These are phyloP conservation scores for Spinellus fusiger DNA, from an alignment of 192 early-diverging fungal species.

Conservation along the genomic window DNA sequence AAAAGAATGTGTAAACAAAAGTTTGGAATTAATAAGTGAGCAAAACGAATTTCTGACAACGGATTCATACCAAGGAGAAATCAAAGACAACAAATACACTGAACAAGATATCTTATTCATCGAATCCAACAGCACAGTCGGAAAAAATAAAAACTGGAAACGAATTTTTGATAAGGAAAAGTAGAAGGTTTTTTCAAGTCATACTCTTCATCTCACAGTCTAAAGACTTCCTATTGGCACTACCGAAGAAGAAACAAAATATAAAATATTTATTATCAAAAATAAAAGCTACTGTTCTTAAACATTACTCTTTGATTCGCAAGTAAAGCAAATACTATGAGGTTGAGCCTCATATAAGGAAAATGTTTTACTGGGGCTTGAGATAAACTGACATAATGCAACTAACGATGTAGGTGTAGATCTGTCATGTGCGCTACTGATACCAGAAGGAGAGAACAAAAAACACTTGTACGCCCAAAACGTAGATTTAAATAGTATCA, in stretches of 20 bases:
- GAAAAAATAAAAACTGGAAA: constrained; percentile 6
- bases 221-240: neutral
- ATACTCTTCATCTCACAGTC: neutral
- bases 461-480: constrained; percentile 2
- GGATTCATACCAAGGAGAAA: neutral
- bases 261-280: neutral
- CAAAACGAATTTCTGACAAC: constrained; percentile 1
- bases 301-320: neutral
- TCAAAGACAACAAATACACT: neutral
- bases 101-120: neutral
- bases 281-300: constrained; percentile 1
- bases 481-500: neutral
- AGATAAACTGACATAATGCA: constrained; percentile 1
- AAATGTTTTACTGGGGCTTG: neutral
- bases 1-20: neutral
- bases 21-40: neutral
- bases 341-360: neutral
- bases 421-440: neutral
- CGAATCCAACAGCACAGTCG: constrained; percentile 3
- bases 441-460: neutral
- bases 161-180: neutral
- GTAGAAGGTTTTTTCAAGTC: neutral
- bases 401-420: constrained; percentile 3
- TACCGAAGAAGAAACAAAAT: neutral
- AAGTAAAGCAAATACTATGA: constrained; percentile 1